Percentiles rank a stretch among this genome's conserved stretches.
Evolutionary conservation across 2,329 filamentous ascomycete species (phyloP).

Genomic region (Talaromyces albobiverticillius): DNA sequence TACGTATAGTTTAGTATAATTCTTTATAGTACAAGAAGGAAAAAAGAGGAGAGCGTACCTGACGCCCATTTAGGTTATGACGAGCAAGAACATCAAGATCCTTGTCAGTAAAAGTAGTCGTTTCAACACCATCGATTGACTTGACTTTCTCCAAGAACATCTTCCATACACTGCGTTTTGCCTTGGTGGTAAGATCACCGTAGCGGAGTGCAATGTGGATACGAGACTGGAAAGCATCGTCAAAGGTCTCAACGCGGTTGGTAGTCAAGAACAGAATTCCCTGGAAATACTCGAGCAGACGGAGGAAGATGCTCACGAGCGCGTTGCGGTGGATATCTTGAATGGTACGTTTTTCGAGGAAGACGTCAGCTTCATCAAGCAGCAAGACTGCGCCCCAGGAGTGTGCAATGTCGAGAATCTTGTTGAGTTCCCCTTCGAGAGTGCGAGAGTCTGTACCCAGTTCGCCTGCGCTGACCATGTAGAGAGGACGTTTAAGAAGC

Average conservation of each 20-base stretch:
- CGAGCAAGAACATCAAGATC: constrained; percentile 67
- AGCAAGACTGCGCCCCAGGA: constrained; percentile 82
- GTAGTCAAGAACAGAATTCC: constrained; percentile 88
- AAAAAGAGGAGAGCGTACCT: constrained; percentile 44
- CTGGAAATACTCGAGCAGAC: constrained; percentile 86
- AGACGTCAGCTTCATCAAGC: constrained; percentile 81
- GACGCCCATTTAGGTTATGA: constrained; percentile 66
- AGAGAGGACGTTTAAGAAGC: constrained; percentile 74
- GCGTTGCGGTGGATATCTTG: constrained; percentile 83
- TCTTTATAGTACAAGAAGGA: background rate
- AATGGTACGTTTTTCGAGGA: constrained; percentile 77
- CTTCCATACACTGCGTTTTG: constrained; percentile 76
- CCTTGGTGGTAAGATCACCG: constrained; percentile 67
- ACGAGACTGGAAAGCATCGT: constrained; percentile 83
- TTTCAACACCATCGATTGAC: constrained; percentile 59
- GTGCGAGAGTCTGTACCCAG: constrained; percentile 72
- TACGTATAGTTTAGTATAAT: constrained; percentile 6
- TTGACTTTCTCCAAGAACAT: constrained; percentile 76
- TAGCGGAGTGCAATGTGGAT: constrained; percentile 85
- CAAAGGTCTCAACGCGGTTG: constrained; percentile 81
- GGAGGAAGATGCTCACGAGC: constrained; percentile 81
- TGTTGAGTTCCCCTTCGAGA: constrained; percentile 74
- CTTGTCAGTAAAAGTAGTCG: constrained; percentile 49
- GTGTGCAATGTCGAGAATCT: constrained; percentile 81
- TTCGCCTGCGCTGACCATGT: constrained; percentile 79